Base-by-base conservation (phyloP, 306 rosid species). In the Trifolium fragiferum region DNA sequence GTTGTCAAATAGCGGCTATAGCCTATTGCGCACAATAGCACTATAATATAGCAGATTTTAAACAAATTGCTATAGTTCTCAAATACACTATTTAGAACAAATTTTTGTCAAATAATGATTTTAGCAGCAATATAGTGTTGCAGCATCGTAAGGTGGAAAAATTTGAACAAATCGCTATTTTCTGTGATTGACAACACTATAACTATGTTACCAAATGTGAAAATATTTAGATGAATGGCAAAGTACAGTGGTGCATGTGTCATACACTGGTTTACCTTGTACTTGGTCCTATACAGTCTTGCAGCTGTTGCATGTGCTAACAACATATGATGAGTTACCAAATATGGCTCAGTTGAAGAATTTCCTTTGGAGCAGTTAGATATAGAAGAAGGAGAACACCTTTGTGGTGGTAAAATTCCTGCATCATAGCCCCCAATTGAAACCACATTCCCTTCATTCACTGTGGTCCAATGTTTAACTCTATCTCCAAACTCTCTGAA, bases 401-500 rank as follows among this genome's bases (percentile, higher is more conserved):
- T 49, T 3, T 54, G 49, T 40, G 90, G 93, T 3, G 87, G 86
- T 23, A 43, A 15, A 0, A 0, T 0, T 47, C 90, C 93, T 0
- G 0, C 0, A 33, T 51, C 86, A n/a, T 88, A 86, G 18, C 89
- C 86, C 0, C 40, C 30, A 0, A 35, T 0, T 8, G 57, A 64
- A n/a, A 33, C 66, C 7, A 62, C 59, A 30, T 86, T 84, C 41
- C 74, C 76, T 59, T 88, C 93, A 14, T 86, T 84, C 35, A 86
- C 14, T 0, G 90, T 86, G 4, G 79, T 82, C 93, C 89, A 88
- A 51, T 88, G 64, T 46, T 77, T 77, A 7, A 88, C 86, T 72
- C 89, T 84, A 41, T 80, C 83, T 1, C 93, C 87, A 66, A 86
- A 88, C 30, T 84, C 82, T 50, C 73, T 80, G 37, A 88, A 88